A percentile compares a stretch with the other conserved stretches of the same genome.
Conservation (phyloP, 2,329 filamentous ascomycete genomes). For the Hypoxylon sp. region DNA sequence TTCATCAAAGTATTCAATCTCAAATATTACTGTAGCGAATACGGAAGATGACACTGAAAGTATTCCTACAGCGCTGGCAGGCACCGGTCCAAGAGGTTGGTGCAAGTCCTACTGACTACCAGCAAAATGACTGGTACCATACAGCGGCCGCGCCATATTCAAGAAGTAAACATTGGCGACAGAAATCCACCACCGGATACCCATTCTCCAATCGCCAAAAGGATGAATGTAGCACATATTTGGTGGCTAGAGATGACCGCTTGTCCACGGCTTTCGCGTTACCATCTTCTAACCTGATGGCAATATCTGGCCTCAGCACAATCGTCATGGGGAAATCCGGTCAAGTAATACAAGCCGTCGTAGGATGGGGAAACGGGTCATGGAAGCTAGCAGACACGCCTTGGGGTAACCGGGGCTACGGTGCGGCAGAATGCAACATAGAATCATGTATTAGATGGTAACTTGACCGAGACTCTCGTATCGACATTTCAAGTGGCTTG, state of each 20-base stretch:
- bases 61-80: background rate
- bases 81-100: background rate
- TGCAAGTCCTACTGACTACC: background rate
- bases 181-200: background rate
- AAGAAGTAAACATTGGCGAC: background rate
- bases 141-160: background rate
- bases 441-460: conserved; percentile 16
- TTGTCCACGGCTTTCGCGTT: conserved; percentile 26
- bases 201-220: background rate
- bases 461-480: conserved; percentile 19
- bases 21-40: background rate
- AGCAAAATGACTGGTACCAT: background rate
- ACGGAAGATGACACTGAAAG: conserved; percentile 2
- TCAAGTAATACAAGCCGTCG: conserved; percentile 8
- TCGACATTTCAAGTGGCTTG: too few species aligned
- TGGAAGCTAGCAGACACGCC: conserved; percentile 7
- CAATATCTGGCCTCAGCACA: conserved; percentile 1
- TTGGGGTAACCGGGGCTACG: conserved; percentile 21
- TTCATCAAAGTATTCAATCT: background rate
- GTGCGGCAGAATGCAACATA: conserved; percentile 23
- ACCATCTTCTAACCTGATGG: conserved; percentile 19
- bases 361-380: background rate
- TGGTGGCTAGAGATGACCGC: conserved; percentile 29
- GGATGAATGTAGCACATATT: conserved; percentile 4
- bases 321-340: conserved; percentile 12